A percentile compares a stretch with the other conserved stretches of the same genome.
Evolutionary conservation across 1,284 basidiomycete genomes (phyloP).

Genomic region (Tetrapyrgos nigripes): DNA sequence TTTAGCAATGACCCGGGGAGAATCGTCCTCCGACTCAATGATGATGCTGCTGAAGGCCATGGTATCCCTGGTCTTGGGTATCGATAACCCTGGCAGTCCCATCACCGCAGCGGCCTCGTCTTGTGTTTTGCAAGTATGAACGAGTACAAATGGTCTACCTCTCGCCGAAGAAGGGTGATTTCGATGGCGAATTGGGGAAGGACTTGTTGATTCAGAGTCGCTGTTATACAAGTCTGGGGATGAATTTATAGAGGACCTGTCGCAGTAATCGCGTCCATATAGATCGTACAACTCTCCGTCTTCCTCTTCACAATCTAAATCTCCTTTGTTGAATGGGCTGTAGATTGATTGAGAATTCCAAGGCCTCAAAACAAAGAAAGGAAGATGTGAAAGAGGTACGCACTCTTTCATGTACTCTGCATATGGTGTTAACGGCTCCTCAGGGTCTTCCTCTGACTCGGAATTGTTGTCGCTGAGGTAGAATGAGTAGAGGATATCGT

Average conservation of each 20-base stretch:
- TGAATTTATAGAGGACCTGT: not conserved
- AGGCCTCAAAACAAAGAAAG: not conserved
- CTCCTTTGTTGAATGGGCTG: not conserved
- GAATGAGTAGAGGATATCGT: slow-evolving; percentile 5
- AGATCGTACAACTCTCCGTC: not conserved
- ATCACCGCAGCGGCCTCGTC: not conserved
- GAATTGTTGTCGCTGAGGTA: not conserved
- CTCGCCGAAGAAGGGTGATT: not conserved
- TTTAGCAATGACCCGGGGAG: too few relatives aligned
- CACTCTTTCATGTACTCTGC: not conserved
- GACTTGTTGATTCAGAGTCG: not conserved
- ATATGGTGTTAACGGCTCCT: not conserved
- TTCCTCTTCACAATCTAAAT: not conserved
- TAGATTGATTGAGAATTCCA: not conserved
- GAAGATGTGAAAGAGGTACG: not conserved
- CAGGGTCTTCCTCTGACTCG: slow-evolving; percentile 3
- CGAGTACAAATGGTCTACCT: not conserved
- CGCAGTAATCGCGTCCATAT: not conserved
- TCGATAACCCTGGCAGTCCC: too few relatives aligned
- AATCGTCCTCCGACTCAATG: too few relatives aligned
- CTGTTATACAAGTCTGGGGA: not conserved
- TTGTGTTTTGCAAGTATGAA: not conserved
- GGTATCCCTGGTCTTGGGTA: too few relatives aligned
- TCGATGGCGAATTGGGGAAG: not conserved
- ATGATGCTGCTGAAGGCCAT: too few relatives aligned